Conservation (phyloP, 495 filamentous ascomycete genomes). For the Ramalina peruviana region DNA sequence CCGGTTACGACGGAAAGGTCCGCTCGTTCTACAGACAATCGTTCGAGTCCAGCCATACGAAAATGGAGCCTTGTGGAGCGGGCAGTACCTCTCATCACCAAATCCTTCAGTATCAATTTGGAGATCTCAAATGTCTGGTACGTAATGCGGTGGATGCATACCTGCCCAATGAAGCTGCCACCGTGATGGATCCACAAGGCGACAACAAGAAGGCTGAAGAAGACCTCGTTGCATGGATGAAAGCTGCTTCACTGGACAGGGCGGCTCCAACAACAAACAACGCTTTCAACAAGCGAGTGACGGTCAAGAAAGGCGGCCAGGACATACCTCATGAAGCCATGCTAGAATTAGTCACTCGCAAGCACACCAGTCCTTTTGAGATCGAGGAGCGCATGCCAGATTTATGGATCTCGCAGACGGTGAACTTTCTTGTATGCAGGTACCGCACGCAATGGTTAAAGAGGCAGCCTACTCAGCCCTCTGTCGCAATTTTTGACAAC, state of each 20-base stretch:
- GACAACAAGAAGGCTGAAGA: neutral
- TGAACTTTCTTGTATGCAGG: neutral
- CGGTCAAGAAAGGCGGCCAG: neutral
- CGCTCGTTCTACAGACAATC: neutral
- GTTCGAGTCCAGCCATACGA: neutral
- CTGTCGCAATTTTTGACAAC: neutral
- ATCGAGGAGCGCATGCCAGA: neutral
- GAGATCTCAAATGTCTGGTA: neutral
- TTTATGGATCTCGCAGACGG: constrained; percentile 2
- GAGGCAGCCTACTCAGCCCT: neutral
- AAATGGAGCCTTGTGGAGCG: neutral
- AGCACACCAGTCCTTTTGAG: neutral
- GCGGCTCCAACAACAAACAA: neutral
- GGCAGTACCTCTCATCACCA: neutral
- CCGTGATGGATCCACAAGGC: neutral
- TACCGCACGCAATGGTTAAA: neutral
- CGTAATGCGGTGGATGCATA: constrained; percentile 3
- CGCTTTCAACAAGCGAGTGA: neutral
- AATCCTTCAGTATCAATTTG: constrained; percentile 1
- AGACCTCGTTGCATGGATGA: neutral
- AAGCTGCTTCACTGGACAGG: neutral
- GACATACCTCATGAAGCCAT: neutral
- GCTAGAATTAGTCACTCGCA: neutral
- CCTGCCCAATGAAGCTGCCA: neutral
- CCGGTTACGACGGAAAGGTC: neutral